Conservation (phyloP, 768 basidiomycete species). For the Butyriboletus loyo region DNA sequence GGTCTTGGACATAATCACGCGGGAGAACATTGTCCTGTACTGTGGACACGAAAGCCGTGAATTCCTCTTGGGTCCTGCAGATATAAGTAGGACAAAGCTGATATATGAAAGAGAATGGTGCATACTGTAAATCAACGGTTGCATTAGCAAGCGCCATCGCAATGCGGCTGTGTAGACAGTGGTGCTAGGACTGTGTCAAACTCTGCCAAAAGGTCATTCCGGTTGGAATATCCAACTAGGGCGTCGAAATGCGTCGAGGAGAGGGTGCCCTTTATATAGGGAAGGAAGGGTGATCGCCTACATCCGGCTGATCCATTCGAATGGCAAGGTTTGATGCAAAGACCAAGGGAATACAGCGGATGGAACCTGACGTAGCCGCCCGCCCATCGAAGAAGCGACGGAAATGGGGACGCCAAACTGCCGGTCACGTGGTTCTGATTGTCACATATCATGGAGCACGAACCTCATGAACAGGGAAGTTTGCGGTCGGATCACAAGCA, state of each 20-base stretch:
- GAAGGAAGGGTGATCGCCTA: too few species aligned
- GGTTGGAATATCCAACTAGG: not conserved
- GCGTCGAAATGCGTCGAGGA: too few species aligned
- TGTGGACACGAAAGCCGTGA: not conserved
- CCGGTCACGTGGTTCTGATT: too few species aligned
- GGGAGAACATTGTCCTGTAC: rapidly evolving
- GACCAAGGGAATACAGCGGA: too few species aligned
- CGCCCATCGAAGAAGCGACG: too few species aligned
- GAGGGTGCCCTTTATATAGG: not conserved
- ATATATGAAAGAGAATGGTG: not conserved
- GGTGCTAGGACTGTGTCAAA: too few species aligned
- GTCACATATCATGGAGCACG: not conserved
- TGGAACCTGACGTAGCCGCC: too few species aligned
- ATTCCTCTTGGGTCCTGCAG: not conserved
- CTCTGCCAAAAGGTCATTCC: not conserved
- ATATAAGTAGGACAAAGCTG: not conserved
- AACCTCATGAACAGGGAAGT: not conserved
- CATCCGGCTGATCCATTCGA: not conserved
- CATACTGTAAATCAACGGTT: not conserved
- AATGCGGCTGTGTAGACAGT: not conserved
- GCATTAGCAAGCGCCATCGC: not conserved
- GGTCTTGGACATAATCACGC: too few species aligned
- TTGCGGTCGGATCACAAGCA: not conserved
- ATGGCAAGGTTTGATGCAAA: too few species aligned
- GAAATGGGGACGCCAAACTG: too few species aligned